A percentile compares a stretch with the other conserved stretches of the same genome.
phyloP scores from a whole-genome alignment of 805 yeast species.

The Metschnikowia santaceciliae region DNA sequence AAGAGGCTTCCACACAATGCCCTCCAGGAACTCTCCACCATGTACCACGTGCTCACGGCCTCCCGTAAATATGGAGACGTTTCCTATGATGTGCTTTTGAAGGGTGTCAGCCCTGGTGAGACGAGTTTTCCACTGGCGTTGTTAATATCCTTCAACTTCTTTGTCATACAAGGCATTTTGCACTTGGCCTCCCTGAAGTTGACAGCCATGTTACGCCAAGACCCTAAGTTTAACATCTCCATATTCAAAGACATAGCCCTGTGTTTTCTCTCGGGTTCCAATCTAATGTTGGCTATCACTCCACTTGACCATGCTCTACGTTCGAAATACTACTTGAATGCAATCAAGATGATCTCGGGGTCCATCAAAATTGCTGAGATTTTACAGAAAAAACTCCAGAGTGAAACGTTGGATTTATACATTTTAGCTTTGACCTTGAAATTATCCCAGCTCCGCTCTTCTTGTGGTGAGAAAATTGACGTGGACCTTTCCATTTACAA shows the following conservation, averaged over 20 bases:
- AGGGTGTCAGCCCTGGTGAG: constrained; percentile 2
- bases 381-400: constrained; percentile 4
- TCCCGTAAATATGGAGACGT: not conserved
- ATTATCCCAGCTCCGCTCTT: not conserved
- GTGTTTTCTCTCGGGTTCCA: constrained; percentile 7
- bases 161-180: constrained; percentile 16
- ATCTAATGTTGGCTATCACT: constrained; percentile 6
- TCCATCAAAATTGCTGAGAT: constrained; percentile 12
- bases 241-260: constrained; percentile 10
- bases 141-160: constrained; percentile 13
- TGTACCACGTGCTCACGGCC: constrained; percentile 8
- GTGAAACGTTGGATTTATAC: not conserved
- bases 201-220: constrained; percentile 4
- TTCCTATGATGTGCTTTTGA: constrained; percentile 5
- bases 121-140: constrained; percentile 1
- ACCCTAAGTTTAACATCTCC: not conserved
- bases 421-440: constrained; percentile 6
- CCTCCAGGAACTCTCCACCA: constrained; percentile 13
- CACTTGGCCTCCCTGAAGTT: constrained; percentile 12
- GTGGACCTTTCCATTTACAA: not conserved
- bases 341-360: constrained; percentile 14
- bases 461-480: not conserved
- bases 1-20: constrained; percentile 7
- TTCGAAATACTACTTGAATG: constrained; percentile 12
- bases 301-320: constrained; percentile 1